Evolutionary conservation across 805 yeast genomes (phyloP).

Genomic region (Wickerhamiella hasegawae): DNA sequence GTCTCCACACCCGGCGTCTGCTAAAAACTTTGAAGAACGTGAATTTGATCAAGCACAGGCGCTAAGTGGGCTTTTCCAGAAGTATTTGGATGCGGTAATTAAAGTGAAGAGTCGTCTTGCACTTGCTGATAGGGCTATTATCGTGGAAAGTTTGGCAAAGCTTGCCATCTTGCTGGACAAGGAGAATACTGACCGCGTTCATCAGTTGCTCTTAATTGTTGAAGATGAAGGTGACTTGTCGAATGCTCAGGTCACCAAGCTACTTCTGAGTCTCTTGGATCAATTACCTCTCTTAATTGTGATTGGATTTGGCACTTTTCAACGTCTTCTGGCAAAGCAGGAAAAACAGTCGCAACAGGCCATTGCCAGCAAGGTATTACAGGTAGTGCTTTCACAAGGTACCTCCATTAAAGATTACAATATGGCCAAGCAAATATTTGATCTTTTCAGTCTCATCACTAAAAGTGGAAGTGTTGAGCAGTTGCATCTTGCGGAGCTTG

Average conservation of each 20-base stretch:
- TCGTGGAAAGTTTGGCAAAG: slow-evolving; percentile 4
- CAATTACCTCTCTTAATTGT: slow-evolving; percentile 20
- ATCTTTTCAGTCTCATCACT: slow-evolving; percentile 40
- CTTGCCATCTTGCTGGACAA: slow-evolving; percentile 4
- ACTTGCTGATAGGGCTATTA: slow-evolving; percentile 5
- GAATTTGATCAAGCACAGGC: neutral
- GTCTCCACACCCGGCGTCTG: too few relatives aligned
- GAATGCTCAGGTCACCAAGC: slow-evolving; percentile 13
- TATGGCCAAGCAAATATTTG: slow-evolving; percentile 44
- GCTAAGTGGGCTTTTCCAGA: neutral
- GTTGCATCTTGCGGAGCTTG: slow-evolving; percentile 39
- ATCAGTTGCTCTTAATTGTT: slow-evolving; percentile 5
- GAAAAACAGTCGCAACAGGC: slow-evolving; percentile 35
- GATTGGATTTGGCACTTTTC: slow-evolving; percentile 31
- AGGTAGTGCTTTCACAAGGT: slow-evolving; percentile 32
- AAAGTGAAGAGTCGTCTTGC: slow-evolving; percentile 12
- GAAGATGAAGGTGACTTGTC: slow-evolving; percentile 4
- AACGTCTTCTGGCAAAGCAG: slow-evolving; percentile 38
- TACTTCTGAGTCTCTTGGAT: slow-evolving; percentile 22
- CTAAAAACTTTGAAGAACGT: neutral
- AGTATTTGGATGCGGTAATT: slow-evolving; percentile 7
- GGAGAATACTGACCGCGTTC: slow-evolving; percentile 2
- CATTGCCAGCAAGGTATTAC: slow-evolving; percentile 46
- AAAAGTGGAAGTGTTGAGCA: slow-evolving; percentile 21
- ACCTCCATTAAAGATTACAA: slow-evolving; percentile 27